Evolutionary conservation across 345 rosid genomes (phyloP).

Genomic region (Noccaea bulbosa): DNA sequence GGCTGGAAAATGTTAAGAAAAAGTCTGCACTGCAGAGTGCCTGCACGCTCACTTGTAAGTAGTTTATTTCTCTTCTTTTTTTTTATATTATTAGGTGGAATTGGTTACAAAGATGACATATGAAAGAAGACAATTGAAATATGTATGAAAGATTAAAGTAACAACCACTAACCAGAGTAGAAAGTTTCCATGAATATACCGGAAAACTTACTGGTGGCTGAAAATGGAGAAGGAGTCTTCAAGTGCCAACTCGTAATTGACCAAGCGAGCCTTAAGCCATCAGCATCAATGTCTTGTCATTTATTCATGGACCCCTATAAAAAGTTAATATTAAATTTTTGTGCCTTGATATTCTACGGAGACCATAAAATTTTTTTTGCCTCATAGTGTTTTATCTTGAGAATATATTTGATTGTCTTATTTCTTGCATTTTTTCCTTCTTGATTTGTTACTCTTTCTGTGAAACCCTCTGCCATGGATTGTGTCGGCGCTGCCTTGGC

Average conservation of each 20-base stretch:
- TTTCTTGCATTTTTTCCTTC: not conserved
- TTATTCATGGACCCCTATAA: not conserved
- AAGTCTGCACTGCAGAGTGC: not conserved
- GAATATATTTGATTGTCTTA: not conserved
- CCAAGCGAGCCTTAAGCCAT: not conserved
- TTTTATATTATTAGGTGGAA: not conserved
- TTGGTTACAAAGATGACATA: not conserved
- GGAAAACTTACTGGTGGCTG: slow-evolving; percentile 20
- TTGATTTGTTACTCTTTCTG: slow-evolving; percentile 1
- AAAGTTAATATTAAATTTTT: not conserved
- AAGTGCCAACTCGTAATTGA: slow-evolving; percentile 9
- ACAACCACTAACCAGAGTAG: not conserved
- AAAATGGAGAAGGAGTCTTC: slow-evolving; percentile 14
- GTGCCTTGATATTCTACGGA: not conserved
- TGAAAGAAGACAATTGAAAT: not conserved
- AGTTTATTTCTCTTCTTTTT: not conserved
- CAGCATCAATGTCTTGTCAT: slow-evolving; percentile 11
- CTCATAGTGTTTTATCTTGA: not conserved
- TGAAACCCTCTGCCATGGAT: slow-evolving; percentile 38
- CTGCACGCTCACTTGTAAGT: slow-evolving; percentile 17
- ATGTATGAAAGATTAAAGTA: not conserved
- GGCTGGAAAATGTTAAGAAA: not conserved
- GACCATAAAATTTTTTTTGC: slow-evolving; percentile 3
- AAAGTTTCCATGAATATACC: slow-evolving; percentile 5
- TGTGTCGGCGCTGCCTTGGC: slow-evolving; percentile 33